Percentiles rank a stretch among this genome's conserved stretches.
phyloP scores from a whole-genome alignment of 75 land plant genomes.

The Picea sitchensis region DNA sequence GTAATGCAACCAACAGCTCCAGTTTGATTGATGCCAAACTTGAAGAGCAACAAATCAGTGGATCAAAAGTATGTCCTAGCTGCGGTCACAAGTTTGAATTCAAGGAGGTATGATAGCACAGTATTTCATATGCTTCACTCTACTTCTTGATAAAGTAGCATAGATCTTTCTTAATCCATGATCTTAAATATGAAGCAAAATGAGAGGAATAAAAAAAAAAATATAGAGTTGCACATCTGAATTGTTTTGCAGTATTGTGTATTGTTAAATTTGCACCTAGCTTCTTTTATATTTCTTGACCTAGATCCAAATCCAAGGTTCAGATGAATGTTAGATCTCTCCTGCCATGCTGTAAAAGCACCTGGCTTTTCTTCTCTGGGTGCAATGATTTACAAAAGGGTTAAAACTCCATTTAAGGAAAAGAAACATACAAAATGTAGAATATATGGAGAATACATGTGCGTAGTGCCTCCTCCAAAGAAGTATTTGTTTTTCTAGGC shows the following conservation, averaged over 20 bases:
- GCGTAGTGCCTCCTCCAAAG: no score
- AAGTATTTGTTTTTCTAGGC: no score
- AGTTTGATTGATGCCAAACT: slow-evolving; percentile 14
- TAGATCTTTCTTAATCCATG: no score
- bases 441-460: no score
- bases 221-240: not conserved
- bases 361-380: no score
- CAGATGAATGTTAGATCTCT: no score
- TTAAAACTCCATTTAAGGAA: no score
- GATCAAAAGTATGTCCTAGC: slow-evolving; percentile 12
- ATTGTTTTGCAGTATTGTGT: not conserved
- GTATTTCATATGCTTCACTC: not conserved
- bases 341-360: no score
- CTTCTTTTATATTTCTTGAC: not conserved
- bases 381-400: no score
- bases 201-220: not conserved
- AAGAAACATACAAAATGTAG: no score
- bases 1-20: not conserved
- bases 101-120: slow-evolving; percentile 5
- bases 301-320: not conserved
- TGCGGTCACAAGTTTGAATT: slow-evolving; percentile 10
- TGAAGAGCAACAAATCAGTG: slow-evolving; percentile 14
- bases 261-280: not conserved
- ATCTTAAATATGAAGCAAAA: no score
- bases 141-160: not conserved